These are phyloP conservation scores for Metschnikowia cubensis DNA, from an alignment of 805 yeast species.

Conservation along the genomic window DNA sequence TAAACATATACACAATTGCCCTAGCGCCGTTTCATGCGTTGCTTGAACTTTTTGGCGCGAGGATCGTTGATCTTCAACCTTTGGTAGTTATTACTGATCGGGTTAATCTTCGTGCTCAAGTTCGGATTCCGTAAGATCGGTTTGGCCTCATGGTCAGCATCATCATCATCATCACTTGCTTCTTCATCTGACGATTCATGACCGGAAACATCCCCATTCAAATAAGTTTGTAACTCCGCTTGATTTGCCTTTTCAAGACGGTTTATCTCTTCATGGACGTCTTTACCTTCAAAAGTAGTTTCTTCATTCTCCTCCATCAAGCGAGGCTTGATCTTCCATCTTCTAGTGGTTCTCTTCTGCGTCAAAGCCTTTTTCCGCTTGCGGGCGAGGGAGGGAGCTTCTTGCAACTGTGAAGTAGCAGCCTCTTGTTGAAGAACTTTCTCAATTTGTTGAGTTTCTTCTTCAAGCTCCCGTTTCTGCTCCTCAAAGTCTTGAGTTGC, in stretches of 20 bases:
- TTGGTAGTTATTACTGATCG: conserved; percentile 48
- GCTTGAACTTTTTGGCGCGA: conserved; percentile 37
- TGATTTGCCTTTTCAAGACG: conserved; percentile 30
- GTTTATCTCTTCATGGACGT: conserved; percentile 41
- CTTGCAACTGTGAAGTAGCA: not conserved
- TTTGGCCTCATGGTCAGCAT: conserved; percentile 6
- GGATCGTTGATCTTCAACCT: conserved; percentile 50
- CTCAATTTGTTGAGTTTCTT: conserved; percentile 9
- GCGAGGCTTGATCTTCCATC: conserved; percentile 46
- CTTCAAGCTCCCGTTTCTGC: conserved; percentile 15
- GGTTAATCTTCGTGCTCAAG: conserved; percentile 20
- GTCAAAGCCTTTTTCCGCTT: conserved; percentile 36
- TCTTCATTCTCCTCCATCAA: conserved; percentile 17
- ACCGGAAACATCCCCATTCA: conserved; percentile 13
- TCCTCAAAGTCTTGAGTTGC: conserved; percentile 17
- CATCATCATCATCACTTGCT: conserved; percentile 17
- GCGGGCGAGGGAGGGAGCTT: not conserved
- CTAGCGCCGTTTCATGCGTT: conserved; percentile 34
- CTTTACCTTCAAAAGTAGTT: conserved; percentile 31
- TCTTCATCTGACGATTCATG: conserved; percentile 12
- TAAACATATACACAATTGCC: not conserved
- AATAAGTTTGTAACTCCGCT: conserved; percentile 20
- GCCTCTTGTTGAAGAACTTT: conserved; percentile 7
- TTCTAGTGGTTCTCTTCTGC: conserved; percentile 49
- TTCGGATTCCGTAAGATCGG: conserved; percentile 11